phyloP scores from a whole-genome alignment of 148 eudicot species.

The Rhododendron williamsianum region DNA sequence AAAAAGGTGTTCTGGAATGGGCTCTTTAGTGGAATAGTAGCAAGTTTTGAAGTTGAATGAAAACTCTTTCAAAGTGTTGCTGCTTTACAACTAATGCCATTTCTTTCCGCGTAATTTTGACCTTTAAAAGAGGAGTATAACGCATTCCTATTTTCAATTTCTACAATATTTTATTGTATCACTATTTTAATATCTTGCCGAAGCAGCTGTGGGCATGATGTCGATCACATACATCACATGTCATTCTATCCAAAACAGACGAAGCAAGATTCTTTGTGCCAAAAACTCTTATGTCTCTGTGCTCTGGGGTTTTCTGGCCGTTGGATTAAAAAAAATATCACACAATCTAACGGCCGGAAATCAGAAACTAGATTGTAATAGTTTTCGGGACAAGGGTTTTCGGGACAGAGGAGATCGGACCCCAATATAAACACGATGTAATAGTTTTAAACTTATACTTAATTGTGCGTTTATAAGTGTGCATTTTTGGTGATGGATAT shows the following conservation, averaged over 20 bases:
- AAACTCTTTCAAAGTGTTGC: not conserved
- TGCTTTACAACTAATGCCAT: not conserved
- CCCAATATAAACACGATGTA: not conserved
- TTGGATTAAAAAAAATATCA: no score
- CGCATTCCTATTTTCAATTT: not conserved
- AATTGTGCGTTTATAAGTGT: not conserved
- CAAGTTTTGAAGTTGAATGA: not conserved
- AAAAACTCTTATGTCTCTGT: no score
- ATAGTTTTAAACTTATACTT: not conserved
- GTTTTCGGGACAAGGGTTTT: no score
- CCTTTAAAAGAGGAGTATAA: not conserved
- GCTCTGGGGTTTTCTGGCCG: fast-evolving
- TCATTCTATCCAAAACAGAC: not conserved
- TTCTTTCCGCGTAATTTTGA: not conserved
- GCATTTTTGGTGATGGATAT: not conserved
- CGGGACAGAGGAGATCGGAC: no score
- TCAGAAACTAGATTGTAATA: no score
- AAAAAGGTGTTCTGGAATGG: no score
- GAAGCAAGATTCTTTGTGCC: no score
- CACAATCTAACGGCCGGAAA: no score
- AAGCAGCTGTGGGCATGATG: not conserved
- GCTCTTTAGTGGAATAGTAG: not conserved
- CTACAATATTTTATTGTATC: not conserved
- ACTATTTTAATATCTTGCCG: not conserved
- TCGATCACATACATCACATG: not conserved